Conservation (phyloP, 73 alveolate species). For the Tetrahymena elliotti region DNA sequence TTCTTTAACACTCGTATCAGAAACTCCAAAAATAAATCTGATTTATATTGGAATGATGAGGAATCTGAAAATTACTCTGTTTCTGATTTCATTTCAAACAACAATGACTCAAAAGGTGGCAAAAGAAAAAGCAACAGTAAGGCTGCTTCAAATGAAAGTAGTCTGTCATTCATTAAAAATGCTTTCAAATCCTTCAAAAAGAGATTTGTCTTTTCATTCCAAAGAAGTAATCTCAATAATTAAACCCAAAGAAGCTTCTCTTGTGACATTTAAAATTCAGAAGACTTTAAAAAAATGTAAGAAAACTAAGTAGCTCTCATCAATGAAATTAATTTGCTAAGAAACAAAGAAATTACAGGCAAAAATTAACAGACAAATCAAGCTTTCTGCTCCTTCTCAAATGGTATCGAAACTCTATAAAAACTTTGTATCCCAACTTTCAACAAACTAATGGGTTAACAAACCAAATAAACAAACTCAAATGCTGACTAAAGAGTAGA, state of each 20-base stretch:
- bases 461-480: not conserved
- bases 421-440: not conserved
- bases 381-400: not conserved
- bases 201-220: not conserved
- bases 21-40: not conserved
- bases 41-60: not conserved
- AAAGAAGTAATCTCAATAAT: not conserved
- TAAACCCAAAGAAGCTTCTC: not conserved
- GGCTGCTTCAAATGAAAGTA: not conserved
- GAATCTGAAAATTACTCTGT: not conserved
- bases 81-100: not conserved
- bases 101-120: not conserved
- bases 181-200: not conserved
- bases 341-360: not conserved
- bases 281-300: not conserved
- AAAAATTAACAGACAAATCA: not conserved
- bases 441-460: not conserved
- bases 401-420: not conserved
- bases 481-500: not conserved
- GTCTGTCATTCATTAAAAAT: not conserved
- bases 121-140: not conserved
- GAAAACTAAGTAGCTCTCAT: not conserved
- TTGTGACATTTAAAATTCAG: not conserved
- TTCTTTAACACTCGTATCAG: not conserved
- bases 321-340: not conserved